Evolutionary conservation across 345 rosid genomes (phyloP), one percentile per base, ranked within the genome.

Genomic region (Brassica rapa): DNA sequence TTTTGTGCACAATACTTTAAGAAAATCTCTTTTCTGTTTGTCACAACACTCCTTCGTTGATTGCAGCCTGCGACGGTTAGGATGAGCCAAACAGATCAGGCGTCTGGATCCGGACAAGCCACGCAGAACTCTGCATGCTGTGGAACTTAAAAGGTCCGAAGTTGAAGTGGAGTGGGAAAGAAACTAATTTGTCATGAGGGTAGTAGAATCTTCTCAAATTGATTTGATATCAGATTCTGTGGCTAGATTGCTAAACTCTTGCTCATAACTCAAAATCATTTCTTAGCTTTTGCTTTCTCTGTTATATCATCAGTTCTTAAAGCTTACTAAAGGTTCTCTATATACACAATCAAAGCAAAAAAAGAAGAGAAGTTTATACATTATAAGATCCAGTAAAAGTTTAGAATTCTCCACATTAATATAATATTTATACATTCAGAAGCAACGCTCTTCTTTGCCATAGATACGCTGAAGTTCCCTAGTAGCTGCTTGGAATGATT

Each of bases 401-500:
- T 11, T 10, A 56, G 41, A 25, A 5, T 27, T 37, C 27, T 68
- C 66, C 71, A n/a, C 14, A 4, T n/a, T 49, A 24, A 8, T 33
- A 46, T 19, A 24, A 25, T 12, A 49, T 43, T 49, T 49, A 12
- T 33, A 75, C 49, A 41, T 53, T 82, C 75, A 88, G 24, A 87
- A 70, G 66, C 85, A 80, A 63, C 82, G 84, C 61, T 89, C 93
- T 80, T 90, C 96, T 86, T 88, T 90, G 60, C 96, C 94, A 74
- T 92, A 92, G 29, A 92, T 90, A 23, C 96, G 90, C 68, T 92
- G 93, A 75, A 94, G 94, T 84, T 92, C 97, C 1, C 92, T 83
- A n/a, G 93, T 94, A 9, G 98, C 97, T 0, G 94, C 97, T 86
- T 86, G 93, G 80, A 85, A 93, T 37, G 98, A 93, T 76, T 93